Base-by-base conservation (phyloP, 2,329 filamentous ascomycete species). In the Fusarium sambucinum region DNA sequence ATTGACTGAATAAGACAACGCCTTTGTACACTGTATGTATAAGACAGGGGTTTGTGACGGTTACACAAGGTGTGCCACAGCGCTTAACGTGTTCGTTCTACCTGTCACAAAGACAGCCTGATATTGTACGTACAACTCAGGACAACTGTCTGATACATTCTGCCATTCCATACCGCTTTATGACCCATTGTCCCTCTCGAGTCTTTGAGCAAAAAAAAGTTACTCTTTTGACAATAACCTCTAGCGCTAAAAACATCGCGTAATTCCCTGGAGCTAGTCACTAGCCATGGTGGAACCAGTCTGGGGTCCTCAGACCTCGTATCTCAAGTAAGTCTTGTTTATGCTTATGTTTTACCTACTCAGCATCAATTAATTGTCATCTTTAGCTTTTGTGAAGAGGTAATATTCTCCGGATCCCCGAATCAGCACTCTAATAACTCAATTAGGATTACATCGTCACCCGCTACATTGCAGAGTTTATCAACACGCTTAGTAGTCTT, bases 1-100 rank as follows among this genome's bases (percentile, higher is more conserved):
- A 5, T 3, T 35, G 16, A 16, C 16, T 1, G 16, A n/a, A 5
- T 1, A n/a, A n/a, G 4, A 11, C 9, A 6, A 6, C 5, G 2
- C 17, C 33, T n/a, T 35, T 35, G 33, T 35, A 11, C 10, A 35
- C 33, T 35, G 33, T 35, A 17, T 7, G 3, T 11, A 6, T 10
- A 1, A n/a, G 9, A 35, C 9, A 3, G 33, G 33, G 33, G 5
- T n/a, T 35, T 6, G 2, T n/a, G 9, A 35, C 17, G 2, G 33
- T 35, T n/a, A 3, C 17, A 35, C 17, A 5, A 10, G 9, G 5
- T 14, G 33, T 11, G 33, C 33, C 33, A 35, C 33, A 35, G 33
- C 33, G 33, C 33, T 35, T 35, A n/a, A 17, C 4, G 9, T 35
- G 33, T 35, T 1, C 6, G 14, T 33, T 33, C 14, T 33, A 14